A percentile compares a stretch with the other conserved stretches of the same genome.
Conservation (phyloP, 2,329 filamentous ascomycete genomes). For the Cladosporium sp. region DNA sequence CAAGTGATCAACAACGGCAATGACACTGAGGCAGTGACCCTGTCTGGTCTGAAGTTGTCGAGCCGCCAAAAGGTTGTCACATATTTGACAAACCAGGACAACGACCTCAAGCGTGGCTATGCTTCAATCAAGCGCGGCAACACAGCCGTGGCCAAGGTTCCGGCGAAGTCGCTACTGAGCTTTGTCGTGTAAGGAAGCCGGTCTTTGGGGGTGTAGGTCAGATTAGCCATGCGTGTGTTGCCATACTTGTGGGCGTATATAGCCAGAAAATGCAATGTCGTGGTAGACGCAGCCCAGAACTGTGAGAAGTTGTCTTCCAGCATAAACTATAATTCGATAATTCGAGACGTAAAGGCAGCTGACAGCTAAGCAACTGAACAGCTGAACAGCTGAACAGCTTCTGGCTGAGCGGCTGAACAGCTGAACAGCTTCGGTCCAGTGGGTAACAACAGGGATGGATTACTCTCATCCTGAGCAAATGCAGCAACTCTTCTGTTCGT, state of each 20-base stretch:
- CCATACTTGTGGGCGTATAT: neutral
- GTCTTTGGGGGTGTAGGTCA: neutral
- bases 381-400: no score
- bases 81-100: constrained; percentile 23
- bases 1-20: constrained; percentile 40
- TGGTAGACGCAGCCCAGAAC: neutral
- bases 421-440: no score
- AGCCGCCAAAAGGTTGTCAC: constrained; percentile 19
- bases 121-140: constrained; percentile 11
- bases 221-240: neutral
- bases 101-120: constrained; percentile 23
- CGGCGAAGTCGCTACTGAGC: constrained; percentile 12
- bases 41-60: constrained; percentile 17
- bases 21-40: constrained; percentile 24
- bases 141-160: constrained; percentile 14
- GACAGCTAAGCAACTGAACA: no score
- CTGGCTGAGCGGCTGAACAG: no score
- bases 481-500: no score
- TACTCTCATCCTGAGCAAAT: neutral
- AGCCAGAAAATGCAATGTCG: neutral
- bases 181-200: neutral
- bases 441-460: no score
- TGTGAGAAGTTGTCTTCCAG: neutral
- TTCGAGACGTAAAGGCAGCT: no score
- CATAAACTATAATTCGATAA: no score